Evolutionary conservation across 108 stramenopile genomes (phyloP).

Genomic region (Nannochloropsis gaditana): DNA sequence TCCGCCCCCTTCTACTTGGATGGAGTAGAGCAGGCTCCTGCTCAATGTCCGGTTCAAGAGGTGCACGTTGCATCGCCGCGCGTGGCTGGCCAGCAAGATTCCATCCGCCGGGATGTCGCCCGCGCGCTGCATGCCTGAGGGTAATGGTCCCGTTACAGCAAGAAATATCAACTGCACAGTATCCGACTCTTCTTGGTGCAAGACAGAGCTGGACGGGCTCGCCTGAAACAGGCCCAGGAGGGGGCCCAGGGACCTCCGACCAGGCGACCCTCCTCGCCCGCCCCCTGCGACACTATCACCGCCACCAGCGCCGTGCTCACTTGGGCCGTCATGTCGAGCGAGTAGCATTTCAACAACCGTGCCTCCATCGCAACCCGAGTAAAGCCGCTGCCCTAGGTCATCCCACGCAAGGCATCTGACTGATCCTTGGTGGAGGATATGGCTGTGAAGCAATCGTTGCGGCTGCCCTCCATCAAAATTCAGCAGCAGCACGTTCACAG

Average conservation of each 20-base stretch:
- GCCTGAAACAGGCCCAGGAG: background rate
- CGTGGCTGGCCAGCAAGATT: background rate
- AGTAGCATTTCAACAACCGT: background rate
- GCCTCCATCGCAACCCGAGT: conserved; percentile 7
- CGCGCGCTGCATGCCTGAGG: conserved; percentile 8
- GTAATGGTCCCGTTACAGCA: background rate
- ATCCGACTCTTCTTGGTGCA: background rate
- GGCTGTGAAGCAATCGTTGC: conserved; percentile 19
- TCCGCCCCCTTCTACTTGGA: background rate
- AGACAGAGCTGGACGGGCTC: background rate
- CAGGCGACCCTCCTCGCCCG: background rate
- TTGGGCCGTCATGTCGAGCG: background rate
- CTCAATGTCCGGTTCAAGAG: background rate
- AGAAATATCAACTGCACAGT: background rate
- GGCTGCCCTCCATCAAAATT: background rate
- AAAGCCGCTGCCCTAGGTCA: background rate
- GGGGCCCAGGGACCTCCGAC: background rate
- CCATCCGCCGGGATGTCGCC: conserved; percentile 9
- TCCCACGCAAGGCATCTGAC: background rate
- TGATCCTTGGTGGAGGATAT: background rate
- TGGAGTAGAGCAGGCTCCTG: conserved; percentile 15
- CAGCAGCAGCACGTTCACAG: background rate
- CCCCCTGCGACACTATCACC: background rate
- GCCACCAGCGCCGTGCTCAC: background rate
- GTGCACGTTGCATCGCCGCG: background rate